A percentile compares a stretch with the other conserved stretches of the same genome.
Conservation (phyloP, 129 eudicot genomes). For the Deinandra increscens region DNA sequence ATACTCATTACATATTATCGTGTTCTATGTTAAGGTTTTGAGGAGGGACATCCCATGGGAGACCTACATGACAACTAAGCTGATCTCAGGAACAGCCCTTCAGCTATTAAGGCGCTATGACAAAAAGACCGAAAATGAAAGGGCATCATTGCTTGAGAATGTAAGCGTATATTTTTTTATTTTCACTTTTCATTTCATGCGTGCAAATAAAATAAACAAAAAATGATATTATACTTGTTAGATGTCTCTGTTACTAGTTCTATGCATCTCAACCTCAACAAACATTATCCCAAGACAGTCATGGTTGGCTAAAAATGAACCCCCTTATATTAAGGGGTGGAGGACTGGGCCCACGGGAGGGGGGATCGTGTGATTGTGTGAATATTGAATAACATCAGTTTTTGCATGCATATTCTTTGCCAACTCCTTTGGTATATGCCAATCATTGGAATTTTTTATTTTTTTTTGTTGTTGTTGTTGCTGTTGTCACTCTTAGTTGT, state of each 20-base stretch:
- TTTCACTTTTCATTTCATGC: constrained; percentile 6
- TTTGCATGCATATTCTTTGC: not conserved
- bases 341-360: not conserved
- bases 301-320: constrained; percentile 2
- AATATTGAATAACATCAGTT: not conserved
- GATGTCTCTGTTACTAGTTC: not conserved
- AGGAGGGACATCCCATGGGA: constrained; percentile 93
- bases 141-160: constrained; percentile 69
- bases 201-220: constrained; percentile 8
- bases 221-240: constrained; percentile 13
- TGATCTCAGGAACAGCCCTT: constrained; percentile 70
- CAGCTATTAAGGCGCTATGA: constrained; percentile 79
- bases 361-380: not conserved
- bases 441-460: constrained; percentile 5
- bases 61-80: constrained; percentile 80
- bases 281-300: not conserved
- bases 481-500: not conserved
- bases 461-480: not conserved
- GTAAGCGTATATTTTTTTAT: constrained; percentile 36
- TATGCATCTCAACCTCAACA: not conserved
- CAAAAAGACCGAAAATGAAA: constrained; percentile 55
- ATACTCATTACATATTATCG: constrained; percentile 1
- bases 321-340: not conserved
- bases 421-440: not conserved
- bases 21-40: constrained; percentile 47